Base-by-base conservation (phyloP, 441 rosid genomes). In the Populus trichocarpa region DNA sequence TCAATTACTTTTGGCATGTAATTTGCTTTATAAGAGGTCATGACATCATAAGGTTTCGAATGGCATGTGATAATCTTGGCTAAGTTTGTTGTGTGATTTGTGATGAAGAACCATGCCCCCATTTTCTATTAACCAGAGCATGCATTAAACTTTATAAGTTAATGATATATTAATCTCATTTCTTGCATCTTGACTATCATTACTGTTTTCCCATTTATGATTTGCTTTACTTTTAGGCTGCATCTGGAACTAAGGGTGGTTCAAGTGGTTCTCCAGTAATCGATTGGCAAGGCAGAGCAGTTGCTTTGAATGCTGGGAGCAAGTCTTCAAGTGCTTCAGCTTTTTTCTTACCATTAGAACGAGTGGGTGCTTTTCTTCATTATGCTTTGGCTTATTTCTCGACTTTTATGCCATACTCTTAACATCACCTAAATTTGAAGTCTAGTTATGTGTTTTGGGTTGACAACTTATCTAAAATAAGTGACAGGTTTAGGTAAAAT, bases 241-340 rank as follows among this genome's bases (percentile, higher is more conserved):
- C 98, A 74, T 95, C 97, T 7, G 99, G 99, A 78, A 95, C 99
- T 36, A 95, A 92, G 85, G 97, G 98, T 80, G 99, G 99, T 72
- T 97, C 99, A 78, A 97, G 99, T 86, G 99, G 99, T 80, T 96
- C 98, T 75, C 98, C 98, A 16, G 98, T 94, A 82, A 93, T 96
- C 83, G 96, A 96, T 87, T 89, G 94, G 88, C 93, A 90, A 89
- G 99, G 98, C 76, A 91, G 92, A 85, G 98, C 96, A 33, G 96
- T 96, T 80, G 99, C 98, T 69, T 84, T 96, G 86, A 96, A 94
- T 91, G 99, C 98, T 75, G 99, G 98, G 75, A 83, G 98, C 94
- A 94, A 93, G 87, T 81, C 91, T 32, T 86, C 97, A 71, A 89
- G 94, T 87, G 94, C 99, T 59, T 93, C 99, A 22, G 98, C 98